Evolutionary conservation across 2,329 filamentous ascomycete species (phyloP).

Genomic region (Epichloe coenophiala): DNA sequence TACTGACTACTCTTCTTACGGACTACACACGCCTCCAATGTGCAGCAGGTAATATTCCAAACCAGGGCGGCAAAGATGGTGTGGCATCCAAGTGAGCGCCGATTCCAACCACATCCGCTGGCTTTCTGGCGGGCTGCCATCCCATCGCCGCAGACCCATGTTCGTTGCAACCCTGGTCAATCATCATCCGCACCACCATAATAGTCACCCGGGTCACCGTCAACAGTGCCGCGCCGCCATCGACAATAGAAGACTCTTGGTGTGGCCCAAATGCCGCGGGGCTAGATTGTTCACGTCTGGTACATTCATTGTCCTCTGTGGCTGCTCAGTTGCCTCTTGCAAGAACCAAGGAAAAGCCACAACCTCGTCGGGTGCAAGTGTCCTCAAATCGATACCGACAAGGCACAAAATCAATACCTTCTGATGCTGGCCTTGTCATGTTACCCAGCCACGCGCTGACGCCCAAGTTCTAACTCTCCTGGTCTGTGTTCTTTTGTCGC

Average conservation of each 20-base stretch:
- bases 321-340: background rate
- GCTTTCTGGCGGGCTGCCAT: background rate
- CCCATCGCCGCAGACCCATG: conserved; percentile 3
- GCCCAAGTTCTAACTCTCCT: background rate
- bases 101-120: background rate
- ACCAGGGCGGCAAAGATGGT: background rate
- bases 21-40: background rate
- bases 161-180: conserved; percentile 6
- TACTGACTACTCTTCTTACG: background rate
- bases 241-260: conserved; percentile 1
- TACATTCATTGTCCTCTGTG: background rate
- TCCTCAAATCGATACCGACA: background rate
- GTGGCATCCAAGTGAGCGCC: background rate
- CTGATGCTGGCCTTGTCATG: background rate
- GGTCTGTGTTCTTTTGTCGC: conserved; percentile 1
- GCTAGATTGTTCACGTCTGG: background rate
- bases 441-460: background rate
- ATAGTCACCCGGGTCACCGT: background rate
- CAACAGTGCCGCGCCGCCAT: conserved; percentile 5
- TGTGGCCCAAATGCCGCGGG: conserved; percentile 1
- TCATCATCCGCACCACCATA: conserved; percentile 5
- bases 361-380: background rate
- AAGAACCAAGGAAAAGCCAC: background rate
- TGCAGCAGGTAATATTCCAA: background rate
- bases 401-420: background rate